phyloP scores from a whole-genome alignment of 2,329 filamentous ascomycete genomes.

The Aphanoascus verrucosus region DNA sequence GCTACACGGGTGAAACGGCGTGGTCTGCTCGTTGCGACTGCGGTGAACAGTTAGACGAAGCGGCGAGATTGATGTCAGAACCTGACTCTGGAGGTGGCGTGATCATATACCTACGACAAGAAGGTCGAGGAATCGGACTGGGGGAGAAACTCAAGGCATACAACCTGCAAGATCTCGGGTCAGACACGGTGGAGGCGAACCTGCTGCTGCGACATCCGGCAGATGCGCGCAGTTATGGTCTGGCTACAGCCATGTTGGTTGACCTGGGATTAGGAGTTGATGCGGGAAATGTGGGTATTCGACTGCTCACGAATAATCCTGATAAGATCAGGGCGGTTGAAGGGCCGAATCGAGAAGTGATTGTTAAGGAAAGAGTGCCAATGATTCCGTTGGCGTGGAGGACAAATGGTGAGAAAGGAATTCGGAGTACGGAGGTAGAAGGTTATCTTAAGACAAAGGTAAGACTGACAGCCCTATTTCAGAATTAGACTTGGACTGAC shows the following conservation, averaged over 20 bases:
- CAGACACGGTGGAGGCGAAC: constrained; percentile 97
- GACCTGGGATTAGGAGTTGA: constrained; percentile 67
- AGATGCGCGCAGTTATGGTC: constrained; percentile 84
- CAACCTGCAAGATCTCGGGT: constrained; percentile 90
- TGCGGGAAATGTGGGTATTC: constrained; percentile 49
- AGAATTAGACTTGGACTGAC: neutral
- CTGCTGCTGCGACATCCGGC: constrained; percentile 81
- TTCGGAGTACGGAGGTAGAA: constrained; percentile 79
- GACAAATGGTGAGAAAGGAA: constrained; percentile 62
- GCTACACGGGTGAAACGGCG: constrained; percentile 95
- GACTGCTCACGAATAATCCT: constrained; percentile 89
- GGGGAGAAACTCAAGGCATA: constrained; percentile 96
- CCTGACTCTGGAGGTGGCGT: constrained; percentile 56
- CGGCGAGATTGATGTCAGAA: constrained; percentile 70
- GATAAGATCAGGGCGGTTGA: constrained; percentile 94
- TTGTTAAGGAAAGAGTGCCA: constrained; percentile 78
- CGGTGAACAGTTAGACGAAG: constrained; percentile 94
- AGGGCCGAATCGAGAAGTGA: constrained; percentile 75
- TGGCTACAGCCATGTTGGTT: constrained; percentile 89
- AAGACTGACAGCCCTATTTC: constrained; percentile 24
- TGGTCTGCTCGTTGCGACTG: constrained; percentile 98
- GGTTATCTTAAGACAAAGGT: constrained; percentile 94
- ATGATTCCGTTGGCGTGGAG: constrained; percentile 96
- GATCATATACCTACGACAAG: constrained; percentile 90
- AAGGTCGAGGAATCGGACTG: constrained; percentile 88